phyloP scores from a whole-genome alignment of 2,329 filamentous ascomycete genomes.

The Colletotrichum liriopes region DNA sequence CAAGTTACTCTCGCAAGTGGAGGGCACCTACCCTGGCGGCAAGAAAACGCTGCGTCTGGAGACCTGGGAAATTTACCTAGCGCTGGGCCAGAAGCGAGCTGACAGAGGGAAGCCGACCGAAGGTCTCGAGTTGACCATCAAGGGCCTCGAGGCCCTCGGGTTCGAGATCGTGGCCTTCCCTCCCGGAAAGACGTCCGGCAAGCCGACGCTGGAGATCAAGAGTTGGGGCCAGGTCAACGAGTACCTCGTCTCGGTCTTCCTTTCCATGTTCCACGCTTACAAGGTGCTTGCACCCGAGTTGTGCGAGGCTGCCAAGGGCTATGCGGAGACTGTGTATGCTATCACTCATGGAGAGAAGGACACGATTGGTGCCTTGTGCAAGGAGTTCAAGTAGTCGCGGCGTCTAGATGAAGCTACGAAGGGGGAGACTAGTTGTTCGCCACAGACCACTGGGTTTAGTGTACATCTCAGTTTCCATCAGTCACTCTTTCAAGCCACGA shows the following conservation, averaged over 20 bases:
- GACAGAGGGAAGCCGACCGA: slow-evolving; percentile 19
- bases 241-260: slow-evolving; percentile 37
- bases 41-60: slow-evolving; percentile 40
- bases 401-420: background rate
- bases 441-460: background rate
- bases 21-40: slow-evolving; percentile 44
- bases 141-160: slow-evolving; percentile 48
- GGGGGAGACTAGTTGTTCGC: background rate
- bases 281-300: slow-evolving; percentile 45
- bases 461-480: background rate
- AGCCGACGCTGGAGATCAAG: slow-evolving; percentile 42
- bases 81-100: slow-evolving; percentile 30
- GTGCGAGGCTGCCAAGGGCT: slow-evolving; percentile 41
- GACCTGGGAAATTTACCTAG: slow-evolving; percentile 45
- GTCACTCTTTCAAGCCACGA: background rate
- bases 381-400: background rate
- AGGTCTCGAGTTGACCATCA: slow-evolving; percentile 44
- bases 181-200: slow-evolving; percentile 8
- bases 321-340: slow-evolving; percentile 45
- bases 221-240: slow-evolving; percentile 46
- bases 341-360: slow-evolving; percentile 48
- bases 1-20: slow-evolving; percentile 44
- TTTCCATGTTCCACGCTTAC: slow-evolving; percentile 43
- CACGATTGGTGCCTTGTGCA: background rate
- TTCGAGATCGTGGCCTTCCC: slow-evolving; percentile 45